These are phyloP conservation scores for Metschnikowia dekortorum DNA, from an alignment of 805 yeast species.

Conservation along the genomic window DNA sequence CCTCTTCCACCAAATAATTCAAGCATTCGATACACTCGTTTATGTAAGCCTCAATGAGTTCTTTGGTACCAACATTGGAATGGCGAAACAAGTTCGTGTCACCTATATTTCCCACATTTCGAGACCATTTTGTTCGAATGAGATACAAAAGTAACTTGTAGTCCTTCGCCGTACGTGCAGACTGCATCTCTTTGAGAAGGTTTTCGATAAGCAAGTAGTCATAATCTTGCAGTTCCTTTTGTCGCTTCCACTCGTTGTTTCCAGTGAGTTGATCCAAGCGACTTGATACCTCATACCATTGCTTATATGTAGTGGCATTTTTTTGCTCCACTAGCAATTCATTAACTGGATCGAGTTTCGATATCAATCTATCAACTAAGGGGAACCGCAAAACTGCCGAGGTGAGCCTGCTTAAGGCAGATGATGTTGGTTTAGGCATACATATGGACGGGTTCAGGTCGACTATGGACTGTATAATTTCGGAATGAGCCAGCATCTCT, in stretches of 20 bases:
- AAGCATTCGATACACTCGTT: conserved; percentile 61
- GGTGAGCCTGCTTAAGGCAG: neutral
- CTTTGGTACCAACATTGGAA: conserved; percentile 81
- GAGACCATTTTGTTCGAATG: conserved; percentile 77
- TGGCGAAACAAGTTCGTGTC: conserved; percentile 72
- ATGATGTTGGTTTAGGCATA: conserved; percentile 6
- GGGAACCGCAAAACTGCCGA: conserved; percentile 10
- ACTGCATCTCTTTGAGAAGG: conserved; percentile 51
- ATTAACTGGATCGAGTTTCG: neutral
- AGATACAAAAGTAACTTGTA: conserved; percentile 60
- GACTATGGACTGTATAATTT: conserved; percentile 14
- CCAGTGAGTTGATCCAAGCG: conserved; percentile 62
- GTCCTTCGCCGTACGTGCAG: conserved; percentile 56
- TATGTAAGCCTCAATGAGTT: conserved; percentile 76
- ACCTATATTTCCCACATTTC: conserved; percentile 86
- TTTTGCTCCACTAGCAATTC: conserved; percentile 27
- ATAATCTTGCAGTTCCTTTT: conserved; percentile 59
- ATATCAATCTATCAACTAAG: conserved; percentile 9
- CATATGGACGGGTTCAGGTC: conserved; percentile 12
- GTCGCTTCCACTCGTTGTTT: conserved; percentile 68
- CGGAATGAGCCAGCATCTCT: conserved; percentile 9
- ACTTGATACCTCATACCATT: conserved; percentile 65
- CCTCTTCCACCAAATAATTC: conserved; percentile 34
- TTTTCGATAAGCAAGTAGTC: conserved; percentile 61
- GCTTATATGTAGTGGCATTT: conserved; percentile 40